Evolutionary conservation across 805 yeast species (phyloP), one percentile per base, ranked within the genome.

Genomic region (Saturnispora dispora): DNA sequence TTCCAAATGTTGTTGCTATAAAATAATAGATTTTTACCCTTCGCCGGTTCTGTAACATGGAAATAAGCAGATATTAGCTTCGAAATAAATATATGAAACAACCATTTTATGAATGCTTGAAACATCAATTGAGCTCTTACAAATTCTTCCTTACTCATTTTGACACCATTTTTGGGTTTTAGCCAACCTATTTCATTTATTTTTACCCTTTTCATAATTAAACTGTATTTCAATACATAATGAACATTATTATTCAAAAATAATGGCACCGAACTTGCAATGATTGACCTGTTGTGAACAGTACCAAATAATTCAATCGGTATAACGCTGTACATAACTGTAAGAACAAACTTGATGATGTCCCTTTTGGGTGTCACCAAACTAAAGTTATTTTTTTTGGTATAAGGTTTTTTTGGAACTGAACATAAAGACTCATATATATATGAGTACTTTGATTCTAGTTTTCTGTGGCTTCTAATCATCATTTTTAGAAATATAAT

Each of bases 1-100:
- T 57, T 60, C 95, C 96, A 88, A 1, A 69, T 64, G 23, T 67
- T 70, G 50, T 81, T 88, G 17, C 82, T 72, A 58, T 76, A 86
- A 60, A 71, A 86, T 0, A 71, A 49, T 0, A 78, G 52, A 4
- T 66, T 65, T 9, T 61, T 65, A 0, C 69, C 61, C 18, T 63
- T 70, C 9, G 78, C 75, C 1, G 71, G 64, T 46, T 82, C 85
- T 0, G 93, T 82, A 5, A 83, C 81, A 60, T 85, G 82, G 68
- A 88, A 89, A 58, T 77, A 79, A 0, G 76, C 63, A 0, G 70
- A 63, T 0, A 86, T 57, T 1, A 85, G 53, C 17, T 68, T 71
- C 7, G 75, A 67, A 0, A 86, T 55, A 47, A 81, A 72, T 0
- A 35, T 39, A 0, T 64, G 55, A 40, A 84, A 76, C 2, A 84